Conservation (phyloP, 805 yeast species). For the Saturnispora saitoi region DNA sequence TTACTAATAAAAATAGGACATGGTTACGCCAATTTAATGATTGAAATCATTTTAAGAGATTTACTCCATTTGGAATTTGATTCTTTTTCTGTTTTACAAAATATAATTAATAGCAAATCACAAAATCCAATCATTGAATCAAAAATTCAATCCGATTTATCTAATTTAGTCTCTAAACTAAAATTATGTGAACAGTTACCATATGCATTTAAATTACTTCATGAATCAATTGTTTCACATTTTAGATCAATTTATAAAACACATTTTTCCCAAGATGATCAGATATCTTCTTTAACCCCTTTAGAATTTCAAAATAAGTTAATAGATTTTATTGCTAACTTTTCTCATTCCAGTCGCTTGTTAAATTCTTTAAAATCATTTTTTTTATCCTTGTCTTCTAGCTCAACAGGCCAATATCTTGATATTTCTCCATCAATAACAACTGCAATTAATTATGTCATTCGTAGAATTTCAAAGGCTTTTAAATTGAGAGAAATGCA, state of each 20-base stretch:
- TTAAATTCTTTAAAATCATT: conserved; percentile 72
- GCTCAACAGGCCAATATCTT: conserved; percentile 28
- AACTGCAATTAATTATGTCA: conserved; percentile 62
- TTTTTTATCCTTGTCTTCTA: conserved; percentile 34
- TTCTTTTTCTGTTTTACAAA: not conserved
- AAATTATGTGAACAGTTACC: not conserved
- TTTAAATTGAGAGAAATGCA: conserved; percentile 70
- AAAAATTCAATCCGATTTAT: not conserved
- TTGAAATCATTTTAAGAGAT: conserved; percentile 1
- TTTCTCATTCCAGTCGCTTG: conserved; percentile 67
- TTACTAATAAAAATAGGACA: conserved; percentile 1
- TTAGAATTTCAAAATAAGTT: conserved; percentile 70
- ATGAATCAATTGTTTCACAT: conserved; percentile 34
- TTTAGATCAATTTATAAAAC: conserved; percentile 39
- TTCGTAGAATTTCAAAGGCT: conserved; percentile 68
- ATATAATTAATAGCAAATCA: not conserved
- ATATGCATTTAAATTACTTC: conserved; percentile 2
- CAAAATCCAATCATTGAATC: not conserved
- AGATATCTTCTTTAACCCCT: conserved; percentile 43
- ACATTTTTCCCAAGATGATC: conserved; percentile 6
- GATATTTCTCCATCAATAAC: conserved; percentile 62
- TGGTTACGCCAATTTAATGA: conserved; percentile 5
- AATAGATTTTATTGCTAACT: conserved; percentile 47
- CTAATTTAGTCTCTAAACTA: not conserved
- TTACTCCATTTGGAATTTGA: not conserved